phyloP scores from a whole-genome alignment of 1,284 basidiomycete species.

The Phlebopus sp. region DNA sequence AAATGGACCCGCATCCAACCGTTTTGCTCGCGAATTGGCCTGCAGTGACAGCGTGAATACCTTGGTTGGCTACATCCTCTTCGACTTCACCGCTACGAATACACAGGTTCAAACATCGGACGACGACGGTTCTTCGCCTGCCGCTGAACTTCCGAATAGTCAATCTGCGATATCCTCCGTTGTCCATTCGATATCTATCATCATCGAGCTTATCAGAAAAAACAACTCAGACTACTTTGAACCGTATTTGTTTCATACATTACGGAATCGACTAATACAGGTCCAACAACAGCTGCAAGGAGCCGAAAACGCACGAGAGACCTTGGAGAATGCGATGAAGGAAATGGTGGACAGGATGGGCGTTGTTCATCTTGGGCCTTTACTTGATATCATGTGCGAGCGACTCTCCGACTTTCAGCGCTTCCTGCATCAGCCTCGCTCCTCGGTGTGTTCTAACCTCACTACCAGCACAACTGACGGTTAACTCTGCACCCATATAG shows the following conservation, averaged over 20 bases:
- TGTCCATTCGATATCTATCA: conserved; percentile 83
- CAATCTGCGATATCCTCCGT: conserved; percentile 87
- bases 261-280: conserved; percentile 87
- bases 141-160: conserved; percentile 51
- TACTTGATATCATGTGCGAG: conserved; percentile 78
- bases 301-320: conserved; percentile 62
- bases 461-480: conserved; percentile 2
- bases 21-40: conserved; percentile 89
- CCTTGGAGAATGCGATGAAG: conserved; percentile 78
- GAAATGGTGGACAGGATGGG: conserved; percentile 90
- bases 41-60: conserved; percentile 69
- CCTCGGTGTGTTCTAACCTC: conserved; percentile 51
- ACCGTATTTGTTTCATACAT: conserved; percentile 95
- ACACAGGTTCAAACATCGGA: conserved; percentile 18
- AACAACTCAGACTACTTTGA: conserved; percentile 99
- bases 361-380: conserved; percentile 87
- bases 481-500: conserved; percentile 32
- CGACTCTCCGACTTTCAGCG: conserved; percentile 71
- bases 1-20: conserved; percentile 77
- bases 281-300: conserved; percentile 69
- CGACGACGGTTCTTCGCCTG: conserved; percentile 11
- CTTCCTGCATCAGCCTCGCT: conserved; percentile 72
- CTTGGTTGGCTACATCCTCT: conserved; percentile 80
- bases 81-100: conserved; percentile 46
- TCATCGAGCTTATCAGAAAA: conserved; percentile 96